A percentile compares a stretch with the other conserved stretches of the same genome.
Evolutionary conservation across 2,329 filamentous ascomycete species (phyloP).

Genomic region (Apiospora marii): DNA sequence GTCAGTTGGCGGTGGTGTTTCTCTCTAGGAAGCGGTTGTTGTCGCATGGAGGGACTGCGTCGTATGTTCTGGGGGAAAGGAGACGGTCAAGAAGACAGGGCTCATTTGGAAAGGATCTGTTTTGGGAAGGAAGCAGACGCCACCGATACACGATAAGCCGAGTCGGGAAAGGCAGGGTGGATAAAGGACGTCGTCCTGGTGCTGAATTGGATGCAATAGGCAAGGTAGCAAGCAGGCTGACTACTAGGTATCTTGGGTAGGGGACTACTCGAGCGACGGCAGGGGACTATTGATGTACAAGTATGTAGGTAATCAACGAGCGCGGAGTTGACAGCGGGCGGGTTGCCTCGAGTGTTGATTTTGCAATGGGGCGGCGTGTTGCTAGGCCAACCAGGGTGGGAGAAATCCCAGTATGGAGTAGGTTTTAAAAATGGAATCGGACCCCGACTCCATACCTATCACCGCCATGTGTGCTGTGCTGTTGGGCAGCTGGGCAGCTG

Average conservation of each 20-base stretch:
- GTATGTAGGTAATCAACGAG: conserved; percentile 9
- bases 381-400: background rate
- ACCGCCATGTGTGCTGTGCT: background rate
- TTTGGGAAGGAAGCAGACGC: conserved; percentile 16
- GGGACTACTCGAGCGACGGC: background rate
- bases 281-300: background rate
- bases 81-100: conserved; percentile 11
- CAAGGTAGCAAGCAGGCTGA: background rate
- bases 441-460: background rate
- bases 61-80: conserved; percentile 7
- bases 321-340: too few relatives aligned
- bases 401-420: background rate
- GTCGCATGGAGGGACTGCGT: conserved; percentile 5
- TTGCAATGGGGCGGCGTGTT: background rate
- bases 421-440: background rate
- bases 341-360: background rate
- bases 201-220: background rate
- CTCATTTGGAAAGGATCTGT: conserved; percentile 18
- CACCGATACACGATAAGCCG: conserved; percentile 18
- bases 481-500: background rate
- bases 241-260: background rate
- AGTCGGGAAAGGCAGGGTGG: conserved; percentile 11
- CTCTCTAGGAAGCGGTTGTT: background rate
- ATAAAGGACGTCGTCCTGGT: background rate
- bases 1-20: background rate